Evolutionary conservation across 2,329 filamentous ascomycete species (phyloP), one percentile per base, ranked within the genome.

Genomic region (Lasiodiplodia citricola): DNA sequence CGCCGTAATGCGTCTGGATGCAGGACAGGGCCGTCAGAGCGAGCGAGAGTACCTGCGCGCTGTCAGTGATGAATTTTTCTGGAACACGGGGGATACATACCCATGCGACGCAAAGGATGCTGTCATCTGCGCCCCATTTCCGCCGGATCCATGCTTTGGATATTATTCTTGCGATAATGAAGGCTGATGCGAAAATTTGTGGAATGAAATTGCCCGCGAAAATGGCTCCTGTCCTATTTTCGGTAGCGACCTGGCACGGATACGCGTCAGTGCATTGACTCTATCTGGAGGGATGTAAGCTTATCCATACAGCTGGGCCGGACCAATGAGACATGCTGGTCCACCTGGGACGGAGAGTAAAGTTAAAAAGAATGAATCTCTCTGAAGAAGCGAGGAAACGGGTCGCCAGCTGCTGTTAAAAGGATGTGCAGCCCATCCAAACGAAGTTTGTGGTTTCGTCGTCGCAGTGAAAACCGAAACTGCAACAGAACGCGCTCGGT

Each of bases 81-180:
- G 21, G 7, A 4, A 6, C 2, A n/a, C 6, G 5, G 4, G 7
- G 1, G 16, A 2, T 10, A 25, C 0, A 3, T 31, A 63, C 58
- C 58, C 58, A 63, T 21, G 58, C 58, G 16, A 51, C 16, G 28
- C 41, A 50, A 2, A 63, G 14, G 3, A 63, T 23, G 4, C 23
- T 41, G 37, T 63, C 58, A 35, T 63, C 58, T 3, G 25, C 10
- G 3, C 58, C 58, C 58, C 58, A 63, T 35, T 18, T 13, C 3
- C 58, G 41, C 10, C 41, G 58, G 4, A 63, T 50, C 23, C 47
- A 51, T 13, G 25, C 41, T 21, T 63, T 63, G 14, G 58, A 63
- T 4, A 63, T 51, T 35, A 63, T 50, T 16, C 58, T n/a, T 28
- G 58, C 58, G 13, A 63, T 63, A 13, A 63, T 23, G 41, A 63